Percentiles rank a stretch among this genome's conserved stretches.
phyloP scores from a whole-genome alignment of 306 rosid genomes.

The Casuarina glauca region DNA sequence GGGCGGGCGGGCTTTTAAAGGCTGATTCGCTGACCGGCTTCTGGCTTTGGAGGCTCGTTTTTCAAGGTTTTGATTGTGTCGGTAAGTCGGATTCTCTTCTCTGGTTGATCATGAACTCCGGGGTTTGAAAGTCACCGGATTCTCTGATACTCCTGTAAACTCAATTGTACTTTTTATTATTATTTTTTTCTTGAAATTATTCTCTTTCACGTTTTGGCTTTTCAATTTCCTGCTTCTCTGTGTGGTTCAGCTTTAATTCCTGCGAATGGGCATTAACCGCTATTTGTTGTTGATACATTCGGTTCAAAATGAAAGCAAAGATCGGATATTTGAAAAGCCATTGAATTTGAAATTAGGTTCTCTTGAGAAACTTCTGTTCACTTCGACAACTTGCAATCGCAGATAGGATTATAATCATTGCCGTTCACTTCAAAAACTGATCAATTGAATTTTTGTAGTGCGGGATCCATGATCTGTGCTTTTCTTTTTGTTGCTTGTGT shows the following conservation, averaged over 20 bases:
- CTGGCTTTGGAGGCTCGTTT: background rate
- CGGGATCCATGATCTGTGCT: background rate
- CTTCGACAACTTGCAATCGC: background rate
- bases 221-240: background rate
- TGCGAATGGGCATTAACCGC: constrained; percentile 4
- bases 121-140: background rate
- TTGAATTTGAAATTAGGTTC: background rate
- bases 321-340: background rate
- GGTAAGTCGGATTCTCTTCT: background rate
- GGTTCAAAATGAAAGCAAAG: background rate
- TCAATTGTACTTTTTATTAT: background rate
- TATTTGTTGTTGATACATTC: background rate
- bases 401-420: background rate
- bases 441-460: background rate
- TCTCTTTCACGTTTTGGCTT: background rate
- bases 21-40: background rate
- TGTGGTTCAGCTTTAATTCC: background rate
- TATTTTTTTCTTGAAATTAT: background rate
- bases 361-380: background rate
- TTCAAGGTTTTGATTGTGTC: background rate
- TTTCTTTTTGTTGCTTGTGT: background rate
- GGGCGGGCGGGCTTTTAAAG: too few relatives aligned
- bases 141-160: background rate
- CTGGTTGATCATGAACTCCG: background rate
- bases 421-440: background rate